Evolutionary conservation across 345 rosid genomes (phyloP).

Genomic region (Xanthoceras sorbifolium): DNA sequence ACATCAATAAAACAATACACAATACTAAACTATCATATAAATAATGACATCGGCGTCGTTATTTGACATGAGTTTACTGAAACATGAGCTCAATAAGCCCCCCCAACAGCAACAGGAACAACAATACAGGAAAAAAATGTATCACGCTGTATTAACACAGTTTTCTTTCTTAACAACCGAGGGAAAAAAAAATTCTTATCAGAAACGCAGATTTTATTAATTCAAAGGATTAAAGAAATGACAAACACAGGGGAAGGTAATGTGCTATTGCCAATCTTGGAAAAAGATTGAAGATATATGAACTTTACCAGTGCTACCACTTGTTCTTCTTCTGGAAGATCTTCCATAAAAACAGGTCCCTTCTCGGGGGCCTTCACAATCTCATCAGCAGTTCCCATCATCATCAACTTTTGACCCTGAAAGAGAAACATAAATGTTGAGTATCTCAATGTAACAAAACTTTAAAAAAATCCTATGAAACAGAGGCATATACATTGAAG

Average conservation of each 20-base stretch:
- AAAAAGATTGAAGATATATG: background rate
- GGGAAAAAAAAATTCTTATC: background rate
- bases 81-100: background rate
- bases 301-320: constrained; percentile 60
- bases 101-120: background rate
- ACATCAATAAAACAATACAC: background rate
- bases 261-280: background rate
- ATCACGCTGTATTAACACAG: background rate
- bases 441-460: background rate
- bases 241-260: background rate
- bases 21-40: background rate
- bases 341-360: constrained; percentile 90
- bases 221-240: background rate
- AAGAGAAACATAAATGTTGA: background rate
- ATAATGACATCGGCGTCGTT: background rate
- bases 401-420: constrained; percentile 97
- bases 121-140: background rate
- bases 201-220: background rate
- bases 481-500: constrained; percentile 4
- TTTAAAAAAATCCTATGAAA: background rate
- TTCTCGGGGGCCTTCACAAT: constrained; percentile 94
- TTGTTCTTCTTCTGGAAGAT: constrained; percentile 96
- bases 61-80: background rate
- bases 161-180: background rate
- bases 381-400: constrained; percentile 99